Evolutionary conservation across 441 rosid species (phyloP).

Genomic region (Populus tomentosa): DNA sequence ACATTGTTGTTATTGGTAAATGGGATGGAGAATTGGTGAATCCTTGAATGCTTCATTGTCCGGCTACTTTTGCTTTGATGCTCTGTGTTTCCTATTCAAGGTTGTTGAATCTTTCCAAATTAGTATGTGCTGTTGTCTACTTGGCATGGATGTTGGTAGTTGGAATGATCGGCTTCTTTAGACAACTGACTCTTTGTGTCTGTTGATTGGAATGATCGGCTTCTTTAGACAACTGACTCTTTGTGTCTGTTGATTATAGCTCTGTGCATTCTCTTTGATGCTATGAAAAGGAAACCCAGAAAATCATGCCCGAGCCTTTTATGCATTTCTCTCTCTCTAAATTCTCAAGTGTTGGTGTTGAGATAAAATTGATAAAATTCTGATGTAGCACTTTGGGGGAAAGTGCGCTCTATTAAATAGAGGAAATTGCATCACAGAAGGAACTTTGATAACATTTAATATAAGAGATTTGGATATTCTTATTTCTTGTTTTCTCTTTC

Average conservation of each 20-base stretch:
- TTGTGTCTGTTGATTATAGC: not conserved
- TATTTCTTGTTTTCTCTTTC: no score
- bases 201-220: no score
- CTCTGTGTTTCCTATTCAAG: not conserved
- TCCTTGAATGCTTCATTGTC: not conserved
- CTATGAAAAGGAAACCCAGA: not conserved
- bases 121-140: not conserved
- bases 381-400: not conserved
- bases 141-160: not conserved
- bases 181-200: no score
- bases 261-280: not conserved
- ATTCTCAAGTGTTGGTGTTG: not conserved
- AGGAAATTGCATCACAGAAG: not conserved
- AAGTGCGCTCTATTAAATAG: not conserved
- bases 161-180: no score
- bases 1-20: no score
- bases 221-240: not conserved
- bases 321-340: not conserved
- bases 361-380: not conserved
- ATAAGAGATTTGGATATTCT: not conserved
- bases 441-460: not conserved
- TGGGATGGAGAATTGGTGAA: no score
- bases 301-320: not conserved
- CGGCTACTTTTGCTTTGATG: not conserved
- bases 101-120: not conserved